Base-by-base conservation (phyloP, 495 filamentous ascomycete genomes). In the Aspergillus ellipticus region DNA sequence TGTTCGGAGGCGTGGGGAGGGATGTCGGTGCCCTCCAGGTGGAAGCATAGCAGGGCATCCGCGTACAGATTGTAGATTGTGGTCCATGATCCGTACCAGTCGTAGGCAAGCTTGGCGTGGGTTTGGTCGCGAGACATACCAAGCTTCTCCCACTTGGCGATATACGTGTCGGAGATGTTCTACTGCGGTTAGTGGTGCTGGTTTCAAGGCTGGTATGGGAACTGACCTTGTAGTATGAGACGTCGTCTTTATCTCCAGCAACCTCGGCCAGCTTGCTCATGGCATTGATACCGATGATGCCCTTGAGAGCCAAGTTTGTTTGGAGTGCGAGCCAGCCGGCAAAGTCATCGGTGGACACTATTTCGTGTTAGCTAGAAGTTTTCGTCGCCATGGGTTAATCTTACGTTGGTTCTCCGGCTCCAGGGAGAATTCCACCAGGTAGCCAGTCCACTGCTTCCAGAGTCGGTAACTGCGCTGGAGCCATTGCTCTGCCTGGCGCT, bases 61-160 rank as follows among this genome's bases (percentile, higher is more conserved):
- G 85, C 87, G 70, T 88, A 96, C 22, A 96, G 79, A 60, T 96
- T 96, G 73, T 97, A 97, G 17, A 96, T 80, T 1, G 90, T 96
- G 43, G 92, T 96, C 93, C 93, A 97, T 42, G 88, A 92, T 10
- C 93, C 93, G 62, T 89, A 92, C 91, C 93, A 96, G 50, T 92
- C 82, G 68, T 97, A 97, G 0, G 93, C 88, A 33, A 97, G 75
- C 67, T 96, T 96, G 22, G 90, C 90, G 62, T 96, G 89, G 1
- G 87, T 83, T 37, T 82, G 79, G 70, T 97, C 93, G 22, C 90
- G 78, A 0, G 88, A 89, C 63, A 95, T 85, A 51, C 84, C 92
- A 56, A 82, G 85, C 51, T 89, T 80, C 59, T 91, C 80, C 92
- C 92, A 97, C 66, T 88, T 90, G 41, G 82, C 74, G 56, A 96